Percentiles rank a stretch among this genome's conserved stretches.
phyloP scores from a whole-genome alignment of 2,329 filamentous ascomycete species.

The Apiospora marii region DNA sequence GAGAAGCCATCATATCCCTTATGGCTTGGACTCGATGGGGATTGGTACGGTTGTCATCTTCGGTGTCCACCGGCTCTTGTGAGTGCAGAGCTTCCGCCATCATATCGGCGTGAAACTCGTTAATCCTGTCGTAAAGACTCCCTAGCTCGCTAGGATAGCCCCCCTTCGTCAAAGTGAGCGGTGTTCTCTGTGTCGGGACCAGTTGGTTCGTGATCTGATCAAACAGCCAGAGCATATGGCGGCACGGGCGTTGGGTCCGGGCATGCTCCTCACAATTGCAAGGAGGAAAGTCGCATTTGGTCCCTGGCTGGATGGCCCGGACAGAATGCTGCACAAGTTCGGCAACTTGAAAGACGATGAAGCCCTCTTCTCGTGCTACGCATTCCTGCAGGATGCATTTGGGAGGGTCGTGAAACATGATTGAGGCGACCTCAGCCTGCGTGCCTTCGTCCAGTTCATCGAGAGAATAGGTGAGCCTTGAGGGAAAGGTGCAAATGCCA shows the following conservation, averaged over 20 bases:
- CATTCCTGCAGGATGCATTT: constrained; percentile 53
- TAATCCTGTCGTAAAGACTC: constrained; percentile 57
- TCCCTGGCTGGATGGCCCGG: constrained; percentile 53
- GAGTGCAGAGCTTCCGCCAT: constrained; percentile 62
- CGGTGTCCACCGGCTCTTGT: constrained; percentile 46
- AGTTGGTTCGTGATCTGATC: constrained; percentile 60
- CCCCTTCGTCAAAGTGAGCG: constrained; percentile 51
- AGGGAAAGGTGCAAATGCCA: constrained; percentile 42
- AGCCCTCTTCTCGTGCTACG: constrained; percentile 53
- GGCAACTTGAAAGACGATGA: constrained; percentile 60
- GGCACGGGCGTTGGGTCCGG: constrained; percentile 48
- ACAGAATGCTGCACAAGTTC: constrained; percentile 61
- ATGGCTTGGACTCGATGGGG: constrained; percentile 55
- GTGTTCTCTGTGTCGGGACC: constrained; percentile 48
- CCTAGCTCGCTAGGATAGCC: constrained; percentile 57
- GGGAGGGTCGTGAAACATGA: background rate
- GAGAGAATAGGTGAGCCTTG: constrained; percentile 46
- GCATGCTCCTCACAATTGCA: constrained; percentile 53
- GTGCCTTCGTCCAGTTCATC: constrained; percentile 43
- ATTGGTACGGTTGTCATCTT: constrained; percentile 37
- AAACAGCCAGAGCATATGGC: constrained; percentile 62
- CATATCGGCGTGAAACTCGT: constrained; percentile 59
- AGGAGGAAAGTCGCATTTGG: constrained; percentile 49
- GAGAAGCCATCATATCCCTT: constrained; percentile 58
- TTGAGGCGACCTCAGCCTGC: constrained; percentile 36